Percentiles rank a stretch among this genome's conserved stretches.
phyloP scores from a whole-genome alignment of 2,329 filamentous ascomycete species.

The Zymoseptoria pseudotritici region DNA sequence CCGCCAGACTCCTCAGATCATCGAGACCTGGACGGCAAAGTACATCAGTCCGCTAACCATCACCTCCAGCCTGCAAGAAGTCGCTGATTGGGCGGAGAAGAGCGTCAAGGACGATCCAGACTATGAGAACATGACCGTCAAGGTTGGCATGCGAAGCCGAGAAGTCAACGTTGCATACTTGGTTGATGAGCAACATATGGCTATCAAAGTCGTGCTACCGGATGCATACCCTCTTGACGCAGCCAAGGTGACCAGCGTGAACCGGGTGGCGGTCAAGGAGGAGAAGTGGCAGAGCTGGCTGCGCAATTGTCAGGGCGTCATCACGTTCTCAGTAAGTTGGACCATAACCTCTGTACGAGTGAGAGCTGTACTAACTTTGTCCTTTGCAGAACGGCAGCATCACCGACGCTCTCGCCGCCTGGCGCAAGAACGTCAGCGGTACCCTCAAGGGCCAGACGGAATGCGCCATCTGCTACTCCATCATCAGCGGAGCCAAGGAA shows the following conservation, averaged over 20 bases:
- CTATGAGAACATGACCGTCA: conserved; percentile 56
- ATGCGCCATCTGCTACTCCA: conserved; percentile 83
- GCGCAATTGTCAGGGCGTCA: conserved; percentile 79
- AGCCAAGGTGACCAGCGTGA: conserved; percentile 67
- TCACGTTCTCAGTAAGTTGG: conserved; percentile 67
- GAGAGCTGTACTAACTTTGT: conserved; percentile 3
- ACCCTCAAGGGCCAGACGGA: conserved; percentile 89
- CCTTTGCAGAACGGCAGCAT: conserved; percentile 63
- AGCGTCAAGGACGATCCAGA: conserved; percentile 32
- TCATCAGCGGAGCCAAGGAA: conserved; percentile 81
- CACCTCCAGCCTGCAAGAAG: conserved; percentile 56
- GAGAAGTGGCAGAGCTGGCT: conserved; percentile 92
- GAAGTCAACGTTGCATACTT: conserved; percentile 81
- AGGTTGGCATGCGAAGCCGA: conserved; percentile 60
- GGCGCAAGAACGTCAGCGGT: conserved; percentile 78
- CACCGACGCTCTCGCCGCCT: conserved; percentile 77
- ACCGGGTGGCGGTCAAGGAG: conserved; percentile 80
- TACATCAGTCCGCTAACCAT: conserved; percentile 68
- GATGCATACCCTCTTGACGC: conserved; percentile 73
- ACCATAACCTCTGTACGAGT: background rate
- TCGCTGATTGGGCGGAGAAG: conserved; percentile 56
- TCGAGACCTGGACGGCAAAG: conserved; percentile 79
- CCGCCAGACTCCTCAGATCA: conserved; percentile 66
- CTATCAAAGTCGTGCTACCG: conserved; percentile 75
- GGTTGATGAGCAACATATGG: conserved; percentile 77